Evolutionary conservation across 2,329 filamentous ascomycete genomes (phyloP), one percentile per base, ranked within the genome.

Genomic region (Lasiodiplodia sp.): DNA sequence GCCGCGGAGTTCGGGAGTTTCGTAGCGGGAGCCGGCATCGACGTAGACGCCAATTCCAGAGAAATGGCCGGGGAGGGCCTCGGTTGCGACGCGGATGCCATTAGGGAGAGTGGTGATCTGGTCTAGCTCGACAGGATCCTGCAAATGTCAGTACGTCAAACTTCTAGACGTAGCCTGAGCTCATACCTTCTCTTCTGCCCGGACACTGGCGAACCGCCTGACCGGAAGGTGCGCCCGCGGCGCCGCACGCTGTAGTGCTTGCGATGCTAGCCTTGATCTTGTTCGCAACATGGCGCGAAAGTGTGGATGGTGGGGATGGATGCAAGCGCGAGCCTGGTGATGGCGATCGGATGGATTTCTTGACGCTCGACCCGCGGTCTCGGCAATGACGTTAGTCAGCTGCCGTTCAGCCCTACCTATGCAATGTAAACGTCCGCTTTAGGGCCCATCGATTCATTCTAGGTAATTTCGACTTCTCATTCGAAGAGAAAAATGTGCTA

Each of bases 11-110:
- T 89, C 89, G 52, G 90, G 87, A 78, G 92, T 95, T 81, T 99
- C 96, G 83, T 96, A 98, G 73, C 96, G 89, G 67, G 96, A 98
- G 18, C 96, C 96, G 37, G 93, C 94, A 79, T 98, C 94, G 77
- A 99, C 89, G 82, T 97, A 99, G 71, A 98, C 93, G 55, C 96
- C 96, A 18, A 99, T 92, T 63, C 94, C 96, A 4, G 94, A 92
- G 80, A 99, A 99, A 73, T 94, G 94, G 52, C 96, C 96, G 1
- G 95, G 94, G 12, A 98, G 87, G 68, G 94, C 94, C 79, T 99
- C 96, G 55, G 95, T 97, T 28, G 96, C 96, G 69, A 99, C 93
- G 69, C 95, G 92, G 72, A 99, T 84, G 77, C 96, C 96, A 86
- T 99, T 99, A 62, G 93, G 85, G 18, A 99, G 88, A 1, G 91